phyloP scores from a whole-genome alignment of 805 yeast species.

The Yamadazyma sp. region DNA sequence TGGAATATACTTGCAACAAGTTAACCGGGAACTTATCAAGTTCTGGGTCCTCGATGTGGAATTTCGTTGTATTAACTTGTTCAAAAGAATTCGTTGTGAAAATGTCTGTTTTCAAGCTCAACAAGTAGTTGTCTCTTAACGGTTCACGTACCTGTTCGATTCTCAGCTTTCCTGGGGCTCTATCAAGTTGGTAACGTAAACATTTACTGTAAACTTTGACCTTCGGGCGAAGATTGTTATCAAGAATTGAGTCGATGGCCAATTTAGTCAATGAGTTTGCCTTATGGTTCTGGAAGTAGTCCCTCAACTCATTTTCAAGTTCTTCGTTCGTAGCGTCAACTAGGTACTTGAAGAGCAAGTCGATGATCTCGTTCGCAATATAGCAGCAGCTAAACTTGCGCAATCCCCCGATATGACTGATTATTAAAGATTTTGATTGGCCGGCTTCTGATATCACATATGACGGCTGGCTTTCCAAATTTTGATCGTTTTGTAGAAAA shows the following conservation, averaged over 20 bases:
- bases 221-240: constrained; percentile 28
- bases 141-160: constrained; percentile 13
- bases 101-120: constrained; percentile 33
- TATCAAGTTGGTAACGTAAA: constrained; percentile 7
- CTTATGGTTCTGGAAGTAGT: constrained; percentile 18
- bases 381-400: constrained; percentile 40
- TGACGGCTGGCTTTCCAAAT: constrained; percentile 27
- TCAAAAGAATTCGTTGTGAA: constrained; percentile 26
- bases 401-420: constrained; percentile 41
- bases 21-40: constrained; percentile 37
- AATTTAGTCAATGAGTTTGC: constrained; percentile 25
- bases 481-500: constrained; percentile 22
- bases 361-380: constrained; percentile 31
- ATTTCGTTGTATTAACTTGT: constrained; percentile 6
- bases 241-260: constrained; percentile 30
- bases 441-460: constrained; percentile 29
- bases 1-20: constrained; percentile 31
- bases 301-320: constrained; percentile 16
- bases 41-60: constrained; percentile 14
- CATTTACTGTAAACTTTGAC: constrained; percentile 29
- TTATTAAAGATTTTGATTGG: constrained; percentile 28
- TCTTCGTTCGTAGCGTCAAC: constrained; percentile 10
- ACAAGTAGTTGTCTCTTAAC: constrained; percentile 33
- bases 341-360: constrained; percentile 24
- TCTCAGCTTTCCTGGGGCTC: constrained; percentile 13